Evolutionary conservation across 768 basidiomycete species (phyloP), one percentile per base, ranked within the genome.

Genomic region (Mycena polygramma): DNA sequence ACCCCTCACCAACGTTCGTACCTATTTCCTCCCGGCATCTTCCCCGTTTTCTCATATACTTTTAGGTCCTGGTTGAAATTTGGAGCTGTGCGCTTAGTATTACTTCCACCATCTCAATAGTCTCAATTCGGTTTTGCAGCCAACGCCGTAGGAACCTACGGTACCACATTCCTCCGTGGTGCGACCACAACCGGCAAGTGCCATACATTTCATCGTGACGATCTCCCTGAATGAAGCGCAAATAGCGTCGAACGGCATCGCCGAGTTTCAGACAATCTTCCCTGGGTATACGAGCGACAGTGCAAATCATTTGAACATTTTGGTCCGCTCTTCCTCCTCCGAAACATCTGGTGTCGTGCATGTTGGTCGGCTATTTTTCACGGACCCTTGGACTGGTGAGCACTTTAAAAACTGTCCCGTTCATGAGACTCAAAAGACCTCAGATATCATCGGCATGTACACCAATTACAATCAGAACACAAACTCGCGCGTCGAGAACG

Each of bases 341-440:
- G 61, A 75, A 30, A 74, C 77, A 20, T 78, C 79, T 7, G 57
- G 64, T 1, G 74, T 80, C 11, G 58, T 75, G 11, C 83, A 84
- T 70, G 74, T 78, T 51, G 84, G 84, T 8, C 82, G 81, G 58
- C 71, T 84, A 15, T 85, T 83, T 78, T 84, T 84, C 75, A 78
- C 78, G 11, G 83, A 83, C 54, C 69, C 66, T 22, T 82, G 80
- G 81, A 82, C 77, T 41, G 54, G 74, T 45, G 51, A 45, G 70
- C 48, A 20, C 9, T 24, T 43, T 15, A 36, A n/a, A n/a, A 1
- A 26, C 14, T 22, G 9, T 10, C 37, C n/a, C 5, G 26, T 54
- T 8, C 0, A 49, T 26, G 22, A n/a, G n/a, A 14, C 41, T 53
- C 13, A 39, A 45, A 2, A 36, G 2, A n/a, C 22, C 2, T 1